Base-by-base conservation (phyloP, 1,284 basidiomycete genomes). In the Tranzscheliella williamsii region DNA sequence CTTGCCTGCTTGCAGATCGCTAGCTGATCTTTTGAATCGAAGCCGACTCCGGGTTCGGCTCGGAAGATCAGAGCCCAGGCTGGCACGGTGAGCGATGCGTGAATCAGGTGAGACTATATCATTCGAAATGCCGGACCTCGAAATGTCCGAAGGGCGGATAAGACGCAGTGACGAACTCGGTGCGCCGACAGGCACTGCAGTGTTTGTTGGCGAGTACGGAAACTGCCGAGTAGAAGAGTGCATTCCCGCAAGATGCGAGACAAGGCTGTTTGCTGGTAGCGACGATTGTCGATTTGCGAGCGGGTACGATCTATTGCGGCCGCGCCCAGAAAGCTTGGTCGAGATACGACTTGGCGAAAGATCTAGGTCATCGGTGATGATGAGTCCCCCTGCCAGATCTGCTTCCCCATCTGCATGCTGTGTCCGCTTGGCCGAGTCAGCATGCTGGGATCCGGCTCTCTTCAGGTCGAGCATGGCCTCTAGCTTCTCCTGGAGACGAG, bases 311-410 rank as follows among this genome's bases (percentile, higher is more conserved):
- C n/a, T n/a, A n/a, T n/a, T n/a, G n/a, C n/a, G n/a, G n/a, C n/a
- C n/a, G n/a, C n/a, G n/a, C n/a, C n/a, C n/a, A n/a, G n/a, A n/a
- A n/a, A 27, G 26, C 15, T 37, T 37, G 35, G 8, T 22, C 16
- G 35, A 22, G 21, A 72, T 58, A 20, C 70, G 56, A 40, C 64
- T 64, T 2, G 69, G 48, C 15, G 67, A 70, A 8, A 72, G 46
- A 32, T 72, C 70, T 24, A 70, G 42, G 34, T 72, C 67, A 36
- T 72, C 70, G 4, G 67, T 66, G 39, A 72, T 72, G 26, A 72
- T 39, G 13, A 72, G 44, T 5, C 70, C 70, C 5, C 50, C 56
- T 15, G 64, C 57, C 23, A 72, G 47, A 33, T 67, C 64, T 1
- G 51, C 40, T 21, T 72, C 69, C 5, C 49, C 35, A 32, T 62